Base-by-base conservation (phyloP, 2,329 filamentous ascomycete species). In the Paraphoma sp. region DNA sequence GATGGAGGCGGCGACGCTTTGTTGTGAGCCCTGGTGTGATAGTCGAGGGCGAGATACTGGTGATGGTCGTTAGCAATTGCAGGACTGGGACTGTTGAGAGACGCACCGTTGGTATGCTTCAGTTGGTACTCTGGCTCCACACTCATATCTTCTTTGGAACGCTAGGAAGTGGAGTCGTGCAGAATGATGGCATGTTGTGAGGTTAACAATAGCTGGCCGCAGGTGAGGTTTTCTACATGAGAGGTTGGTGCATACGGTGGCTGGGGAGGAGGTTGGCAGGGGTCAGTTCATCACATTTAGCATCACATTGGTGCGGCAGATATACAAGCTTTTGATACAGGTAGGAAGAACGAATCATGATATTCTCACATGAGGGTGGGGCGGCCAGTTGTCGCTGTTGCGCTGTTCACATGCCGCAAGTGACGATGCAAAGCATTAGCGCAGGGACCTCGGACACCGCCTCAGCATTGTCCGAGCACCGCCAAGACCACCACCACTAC, bases 1-100 rank as follows among this genome's bases (percentile, higher is more conserved):
- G 59, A 83, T 76, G 17, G 79, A 81, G 23, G 79, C 81, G 41
- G 80, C 76, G 59, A 83, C 76, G 62, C 79, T 81, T 60, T 80
- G 80, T 59, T 79, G 74, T 3, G 80, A 82, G 51, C 63, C 59
- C 45, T 74, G 72, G 56, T 79, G 76, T 7, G 74, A 73, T 40
- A 80, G 66, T 52, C 71, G 75, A 12, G 78, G 78, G 56, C 64
- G 71, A 52, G 72, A 76, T 54, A 79, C 78, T 80, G 65, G 40
- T 45, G 11, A 41, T 42, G 40, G 31, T 28, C 12, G 53, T 71
- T 48, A 66, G 67, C 63, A 51, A 53, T 41, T 53, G 51, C 43
- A n/a, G 41, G 17, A 38, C 36, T 49, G 28, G 57, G 23, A 48
- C 45, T 14, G 46, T 18, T 48, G 30, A 48, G 23, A 43, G 17